A percentile compares a stretch with the other conserved stretches of the same genome.
Evolutionary conservation across 108 stramenopile species (phyloP).

Genomic region (Licmophora abbreviata): DNA sequence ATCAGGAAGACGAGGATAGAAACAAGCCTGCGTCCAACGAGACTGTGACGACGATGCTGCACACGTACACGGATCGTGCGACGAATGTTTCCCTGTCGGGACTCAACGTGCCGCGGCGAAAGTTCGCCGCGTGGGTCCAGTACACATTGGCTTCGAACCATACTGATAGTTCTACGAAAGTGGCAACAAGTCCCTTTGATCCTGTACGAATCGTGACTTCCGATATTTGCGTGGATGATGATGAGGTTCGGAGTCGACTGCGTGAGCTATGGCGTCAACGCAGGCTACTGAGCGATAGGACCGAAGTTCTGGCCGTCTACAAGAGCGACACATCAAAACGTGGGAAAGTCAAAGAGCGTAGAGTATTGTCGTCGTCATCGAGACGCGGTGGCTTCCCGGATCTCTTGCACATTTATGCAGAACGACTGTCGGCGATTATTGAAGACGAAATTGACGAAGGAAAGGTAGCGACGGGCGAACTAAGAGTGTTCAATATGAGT

Average conservation of each 20-base stretch:
- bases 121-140: conserved; percentile 26
- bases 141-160: conserved; percentile 16
- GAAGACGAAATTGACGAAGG: conserved; percentile 33
- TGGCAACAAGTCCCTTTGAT: background rate
- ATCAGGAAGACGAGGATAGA: conserved; percentile 2
- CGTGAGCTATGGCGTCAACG: conserved; percentile 33
- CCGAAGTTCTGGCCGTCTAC: conserved; percentile 31
- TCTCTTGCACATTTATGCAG: conserved; percentile 32
- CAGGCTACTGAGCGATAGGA: conserved; percentile 40
- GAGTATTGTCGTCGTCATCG: background rate
- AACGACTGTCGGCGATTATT: conserved; percentile 40
- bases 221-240: conserved; percentile 11
- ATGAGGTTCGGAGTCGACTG: conserved; percentile 15
- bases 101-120: conserved; percentile 17
- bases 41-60: background rate
- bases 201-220: conserved; percentile 6
- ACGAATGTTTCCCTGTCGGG: conserved; percentile 13
- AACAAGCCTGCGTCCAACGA: background rate
- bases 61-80: conserved; percentile 3
- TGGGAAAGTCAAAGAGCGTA: background rate
- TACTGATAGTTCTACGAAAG: background rate
- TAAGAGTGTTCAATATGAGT: too few relatives aligned
- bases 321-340: conserved; percentile 10
- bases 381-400: conserved; percentile 12
- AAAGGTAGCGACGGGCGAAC: conserved; percentile 1